Conservation (phyloP, 2,329 filamentous ascomycete genomes). For the Beauveria brongniartii region DNA sequence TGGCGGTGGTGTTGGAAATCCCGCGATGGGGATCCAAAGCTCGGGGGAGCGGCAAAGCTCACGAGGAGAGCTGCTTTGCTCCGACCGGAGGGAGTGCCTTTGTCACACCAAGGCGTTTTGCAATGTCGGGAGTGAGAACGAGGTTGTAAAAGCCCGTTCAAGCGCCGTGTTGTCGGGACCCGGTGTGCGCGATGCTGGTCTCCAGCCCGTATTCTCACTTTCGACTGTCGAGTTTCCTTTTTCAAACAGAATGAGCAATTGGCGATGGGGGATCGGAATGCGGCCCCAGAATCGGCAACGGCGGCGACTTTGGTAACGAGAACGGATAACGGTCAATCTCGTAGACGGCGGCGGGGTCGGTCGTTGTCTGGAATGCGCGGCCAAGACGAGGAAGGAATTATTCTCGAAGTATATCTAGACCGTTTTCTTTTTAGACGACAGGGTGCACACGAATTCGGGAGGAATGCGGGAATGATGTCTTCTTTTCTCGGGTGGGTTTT, state of each 20-base stretch:
- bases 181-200: neutral
- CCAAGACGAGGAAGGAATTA: neutral
- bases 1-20: neutral
- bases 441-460: neutral
- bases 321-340: neutral
- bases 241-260: neutral
- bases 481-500: neutral
- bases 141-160: neutral
- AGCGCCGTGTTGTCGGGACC: neutral
- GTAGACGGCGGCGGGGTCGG: neutral
- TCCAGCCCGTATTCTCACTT: neutral
- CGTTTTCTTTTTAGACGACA: slow-evolving; percentile 4
- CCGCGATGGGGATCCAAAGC: neutral
- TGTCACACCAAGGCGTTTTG: neutral
- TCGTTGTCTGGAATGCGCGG: neutral
- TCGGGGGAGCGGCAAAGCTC: neutral
- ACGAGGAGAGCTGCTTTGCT: neutral
- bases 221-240: neutral
- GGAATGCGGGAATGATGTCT: neutral
- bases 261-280: neutral
- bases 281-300: neutral
- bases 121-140: neutral
- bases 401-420: neutral
- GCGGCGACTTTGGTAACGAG: neutral
- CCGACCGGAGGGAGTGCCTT: neutral